Evolutionary conservation across 2,329 filamentous ascomycete genomes (phyloP).

Genomic region (Akanthomyces lecanii): DNA sequence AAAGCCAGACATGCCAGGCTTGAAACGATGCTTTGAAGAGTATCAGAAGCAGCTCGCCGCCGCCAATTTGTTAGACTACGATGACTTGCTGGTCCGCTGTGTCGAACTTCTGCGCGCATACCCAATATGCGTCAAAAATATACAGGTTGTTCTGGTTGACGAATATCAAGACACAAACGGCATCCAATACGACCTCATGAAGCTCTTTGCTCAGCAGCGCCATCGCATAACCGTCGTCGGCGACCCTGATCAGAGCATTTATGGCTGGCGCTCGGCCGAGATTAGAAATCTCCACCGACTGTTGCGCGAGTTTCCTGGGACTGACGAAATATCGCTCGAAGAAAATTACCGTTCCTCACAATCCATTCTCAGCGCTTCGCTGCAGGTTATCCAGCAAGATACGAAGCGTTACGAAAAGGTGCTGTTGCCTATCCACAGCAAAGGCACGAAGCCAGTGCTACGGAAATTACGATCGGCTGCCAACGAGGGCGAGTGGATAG

Average conservation of each 20-base stretch:
- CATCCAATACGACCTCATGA: conserved; percentile 93
- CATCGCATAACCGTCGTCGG: conserved; percentile 89
- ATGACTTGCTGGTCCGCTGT: conserved; percentile 83
- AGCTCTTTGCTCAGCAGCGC: conserved; percentile 68
- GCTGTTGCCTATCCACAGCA: conserved; percentile 73
- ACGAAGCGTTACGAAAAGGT: conserved; percentile 72
- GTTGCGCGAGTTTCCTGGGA: conserved; percentile 70
- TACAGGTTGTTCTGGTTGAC: conserved; percentile 88
- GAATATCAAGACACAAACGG: conserved; percentile 98
- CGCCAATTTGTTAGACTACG: conserved; percentile 87
- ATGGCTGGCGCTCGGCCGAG: conserved; percentile 91
- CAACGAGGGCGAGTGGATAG: conserved; percentile 82
- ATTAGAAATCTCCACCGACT: conserved; percentile 81
- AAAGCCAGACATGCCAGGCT: conserved; percentile 48
- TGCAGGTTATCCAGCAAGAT: conserved; percentile 90
- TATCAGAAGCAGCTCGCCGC: conserved; percentile 73
- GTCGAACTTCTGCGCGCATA: conserved; percentile 70
- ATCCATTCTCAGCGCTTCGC: conserved; percentile 73
- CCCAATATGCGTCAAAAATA: conserved; percentile 79
- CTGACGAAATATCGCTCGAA: conserved; percentile 78
- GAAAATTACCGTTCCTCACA: conserved; percentile 94
- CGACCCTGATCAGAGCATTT: conserved; percentile 97
- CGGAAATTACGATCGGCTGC: conserved; percentile 66
- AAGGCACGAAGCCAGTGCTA: conserved; percentile 76
- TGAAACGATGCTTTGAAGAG: conserved; percentile 63